Evolutionary conservation across 495 filamentous ascomycete species (phyloP), one percentile per base, ranked within the genome.

Genomic region (Neurospora sp.): DNA sequence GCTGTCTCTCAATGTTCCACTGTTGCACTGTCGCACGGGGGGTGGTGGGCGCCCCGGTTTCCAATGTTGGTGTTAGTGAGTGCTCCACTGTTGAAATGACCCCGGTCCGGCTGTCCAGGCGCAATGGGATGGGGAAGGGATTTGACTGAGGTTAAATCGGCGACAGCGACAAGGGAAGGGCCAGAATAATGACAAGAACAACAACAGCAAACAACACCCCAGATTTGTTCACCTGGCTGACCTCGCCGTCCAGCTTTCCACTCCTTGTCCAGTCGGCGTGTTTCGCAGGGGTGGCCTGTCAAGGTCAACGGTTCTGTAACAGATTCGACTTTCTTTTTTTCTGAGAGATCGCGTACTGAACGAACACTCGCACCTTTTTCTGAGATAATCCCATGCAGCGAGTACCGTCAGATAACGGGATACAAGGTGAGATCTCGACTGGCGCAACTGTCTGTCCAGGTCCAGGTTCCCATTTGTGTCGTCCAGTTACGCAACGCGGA

Each of bases 401-500:
- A 65, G 27, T 65, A 65, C 53, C 53, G 53, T 65, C 27, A 65
- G 53, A 65, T 65, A 65, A 37, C 27, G 7, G 27, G 27, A 35
- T 65, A 65, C 53, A 65, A 65, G 10, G 27, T 65, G 53, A 65
- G 31, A 65, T 65, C 27, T 65, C 53, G 27, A 65, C 53, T 61
- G 53, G 53, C 53, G 27, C 53, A 61, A 27, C 53, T 65, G 53
- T 65, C 53, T 65, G 53, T 35, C 27, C 53, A 14, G 22, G 53
- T 61, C 53, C 2, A 8, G 53, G 53, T 31, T 65, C 7, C 27
- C 53, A 65, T 27, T 35, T 68, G 53, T 41, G 74, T 74, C 71
- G 72, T 73, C 71, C 70, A 73, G 59, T 37, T 73, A 53, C 53
- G 74, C 40, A 65, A 68, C 69, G 22, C 71, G 69, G 53, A 35